Conservation (phyloP, 108 stramenopile genomes). For the Schizochytrium sp. region DNA sequence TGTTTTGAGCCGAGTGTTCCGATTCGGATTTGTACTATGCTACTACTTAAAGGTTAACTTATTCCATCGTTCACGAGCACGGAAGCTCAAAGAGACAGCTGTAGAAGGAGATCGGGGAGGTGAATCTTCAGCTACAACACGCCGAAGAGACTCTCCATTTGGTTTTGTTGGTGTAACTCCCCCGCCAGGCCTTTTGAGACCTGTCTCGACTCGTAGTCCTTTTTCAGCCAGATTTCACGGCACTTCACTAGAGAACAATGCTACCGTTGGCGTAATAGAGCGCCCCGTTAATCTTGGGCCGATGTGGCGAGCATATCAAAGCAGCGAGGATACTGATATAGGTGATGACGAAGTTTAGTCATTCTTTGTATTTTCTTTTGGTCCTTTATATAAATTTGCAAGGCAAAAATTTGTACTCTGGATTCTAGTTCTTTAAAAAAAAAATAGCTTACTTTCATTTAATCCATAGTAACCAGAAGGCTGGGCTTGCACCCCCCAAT, state of each 20-base stretch:
- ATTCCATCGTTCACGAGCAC: conserved; percentile 50
- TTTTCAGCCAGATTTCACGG: conserved; percentile 3
- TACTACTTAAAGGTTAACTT: conserved; percentile 18
- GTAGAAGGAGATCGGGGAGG: background rate
- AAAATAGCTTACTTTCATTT: too few species aligned
- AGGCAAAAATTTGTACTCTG: too few species aligned
- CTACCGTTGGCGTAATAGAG: background rate
- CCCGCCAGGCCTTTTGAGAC: background rate
- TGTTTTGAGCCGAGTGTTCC: background rate
- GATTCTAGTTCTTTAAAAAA: too few species aligned
- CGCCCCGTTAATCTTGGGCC: conserved; percentile 11
- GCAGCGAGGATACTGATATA: background rate
- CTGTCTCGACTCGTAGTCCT: background rate
- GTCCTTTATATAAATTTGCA: too few species aligned
- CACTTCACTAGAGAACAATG: background rate
- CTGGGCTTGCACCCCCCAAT: too few species aligned
- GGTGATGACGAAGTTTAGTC: background rate
- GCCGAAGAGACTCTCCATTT: background rate
- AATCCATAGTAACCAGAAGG: too few species aligned
- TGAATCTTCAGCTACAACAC: too few species aligned
- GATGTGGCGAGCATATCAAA: conserved; percentile 45
- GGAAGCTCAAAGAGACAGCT: background rate
- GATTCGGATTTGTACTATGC: background rate
- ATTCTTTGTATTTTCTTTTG: background rate
- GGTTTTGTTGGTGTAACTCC: background rate